Conservation (phyloP, 2,329 filamentous ascomycete genomes). For the Ophiocordyceps camponoti-floridani region DNA sequence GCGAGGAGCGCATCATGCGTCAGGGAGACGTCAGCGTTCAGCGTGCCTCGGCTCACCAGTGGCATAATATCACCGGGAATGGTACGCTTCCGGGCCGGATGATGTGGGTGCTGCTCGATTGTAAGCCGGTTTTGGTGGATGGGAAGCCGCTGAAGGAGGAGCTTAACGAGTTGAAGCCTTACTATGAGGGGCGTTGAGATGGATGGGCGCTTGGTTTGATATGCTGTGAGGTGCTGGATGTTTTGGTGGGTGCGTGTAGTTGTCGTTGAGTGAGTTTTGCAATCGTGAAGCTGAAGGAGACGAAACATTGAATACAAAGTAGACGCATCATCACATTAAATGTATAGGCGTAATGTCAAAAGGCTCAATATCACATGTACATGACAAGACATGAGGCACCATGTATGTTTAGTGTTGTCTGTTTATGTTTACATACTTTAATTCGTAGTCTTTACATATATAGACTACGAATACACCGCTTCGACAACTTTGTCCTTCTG, state of each 20-base stretch:
- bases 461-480: too few species aligned
- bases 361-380: too few species aligned
- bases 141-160: not conserved
- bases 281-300: too few species aligned
- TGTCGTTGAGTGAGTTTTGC: too few species aligned
- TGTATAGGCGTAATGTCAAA: too few species aligned
- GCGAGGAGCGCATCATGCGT: conserved; percentile 24
- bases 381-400: too few species aligned
- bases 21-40: conserved; percentile 37
- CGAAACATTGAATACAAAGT: too few species aligned
- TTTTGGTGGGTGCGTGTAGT: not conserved
- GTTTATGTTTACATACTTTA: too few species aligned
- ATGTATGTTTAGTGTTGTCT: too few species aligned
- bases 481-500: too few species aligned
- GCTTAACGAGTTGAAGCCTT: not conserved
- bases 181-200: not conserved
- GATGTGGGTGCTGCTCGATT: conserved; percentile 18
- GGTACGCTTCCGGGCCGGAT: conserved; percentile 24
- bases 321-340: too few species aligned
- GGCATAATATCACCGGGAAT: conserved; percentile 24
- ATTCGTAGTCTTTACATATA: too few species aligned
- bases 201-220: not conserved
- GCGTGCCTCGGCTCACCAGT: conserved; percentile 36
- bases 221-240: not conserved
- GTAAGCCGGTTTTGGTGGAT: conserved; percentile 3